phyloP scores from a whole-genome alignment of 441 rosid species.

The Cnidoscolus chayamansa region DNA sequence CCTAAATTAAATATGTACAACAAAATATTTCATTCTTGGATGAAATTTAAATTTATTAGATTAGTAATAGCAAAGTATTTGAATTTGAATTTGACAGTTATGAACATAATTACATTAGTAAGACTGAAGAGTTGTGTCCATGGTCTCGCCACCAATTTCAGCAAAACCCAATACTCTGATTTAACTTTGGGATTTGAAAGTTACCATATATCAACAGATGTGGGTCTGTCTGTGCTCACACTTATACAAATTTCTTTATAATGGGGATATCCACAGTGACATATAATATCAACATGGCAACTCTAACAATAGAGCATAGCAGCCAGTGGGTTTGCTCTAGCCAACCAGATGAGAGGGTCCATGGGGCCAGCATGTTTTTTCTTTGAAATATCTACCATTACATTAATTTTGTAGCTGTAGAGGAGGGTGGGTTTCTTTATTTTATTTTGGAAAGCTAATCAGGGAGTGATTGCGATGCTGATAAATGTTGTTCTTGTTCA shows the following conservation, averaged over 20 bases:
- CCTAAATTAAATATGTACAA: too few relatives aligned
- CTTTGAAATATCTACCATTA: slow-evolving; percentile 8
- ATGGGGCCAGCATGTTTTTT: slow-evolving; percentile 11
- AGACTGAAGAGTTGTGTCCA: slow-evolving; percentile 6
- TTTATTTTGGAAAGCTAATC: slow-evolving; percentile 29
- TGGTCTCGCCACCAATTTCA: slow-evolving; percentile 26
- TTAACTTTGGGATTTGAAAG: slow-evolving; percentile 11
- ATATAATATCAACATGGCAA: slow-evolving; percentile 29
- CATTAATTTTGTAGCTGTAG: slow-evolving; percentile 28
- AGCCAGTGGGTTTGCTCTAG: slow-evolving; percentile 7
- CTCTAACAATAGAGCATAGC: slow-evolving; percentile 7
- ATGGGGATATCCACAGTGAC: neutral
- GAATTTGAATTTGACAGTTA: too few relatives aligned
- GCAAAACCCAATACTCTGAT: slow-evolving; percentile 5
- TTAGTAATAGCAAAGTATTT: too few relatives aligned
- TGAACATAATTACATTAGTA: too few relatives aligned
- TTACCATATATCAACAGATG: neutral
- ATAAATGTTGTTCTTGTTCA: slow-evolving; percentile 19
- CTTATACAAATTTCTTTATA: neutral
- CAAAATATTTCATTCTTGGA: too few relatives aligned
- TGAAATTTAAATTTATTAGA: too few relatives aligned
- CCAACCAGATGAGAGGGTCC: slow-evolving; percentile 17
- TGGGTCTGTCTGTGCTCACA: too few relatives aligned
- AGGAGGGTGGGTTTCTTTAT: slow-evolving; percentile 25
- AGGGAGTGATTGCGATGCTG: slow-evolving; percentile 22